Conservation (phyloP, 2,329 filamentous ascomycete species). For the Mycosphaerelloides madeirae region DNA sequence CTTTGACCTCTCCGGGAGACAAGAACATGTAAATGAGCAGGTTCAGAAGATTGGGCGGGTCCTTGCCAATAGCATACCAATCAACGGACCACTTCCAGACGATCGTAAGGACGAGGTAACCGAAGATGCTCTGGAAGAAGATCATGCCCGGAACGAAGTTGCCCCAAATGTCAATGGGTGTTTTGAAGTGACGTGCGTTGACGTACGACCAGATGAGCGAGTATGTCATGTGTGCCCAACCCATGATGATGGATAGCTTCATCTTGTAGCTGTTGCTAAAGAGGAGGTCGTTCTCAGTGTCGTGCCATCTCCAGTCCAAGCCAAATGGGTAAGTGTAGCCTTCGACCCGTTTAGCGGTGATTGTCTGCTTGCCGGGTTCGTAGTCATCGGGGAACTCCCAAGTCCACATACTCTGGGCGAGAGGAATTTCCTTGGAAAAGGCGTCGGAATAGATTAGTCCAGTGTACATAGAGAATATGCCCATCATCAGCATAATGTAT, state of each 20-base stretch:
- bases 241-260: constrained; percentile 97
- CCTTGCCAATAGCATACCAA: constrained; percentile 64
- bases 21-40: constrained; percentile 99
- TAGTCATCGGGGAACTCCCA: constrained; percentile 64
- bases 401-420: constrained; percentile 87
- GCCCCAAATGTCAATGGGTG: constrained; percentile 90
- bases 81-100: constrained; percentile 96
- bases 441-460: constrained; percentile 96
- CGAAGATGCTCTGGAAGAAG: constrained; percentile 98
- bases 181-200: constrained; percentile 93
- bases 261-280: constrained; percentile 99
- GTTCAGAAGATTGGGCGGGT: constrained; percentile 86
- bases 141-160: constrained; percentile 99
- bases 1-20: constrained; percentile 69
- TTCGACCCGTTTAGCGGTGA: constrained; percentile 61
- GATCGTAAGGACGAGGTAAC: constrained; percentile 89
- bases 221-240: constrained; percentile 99
- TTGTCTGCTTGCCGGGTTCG: constrained; percentile 41
- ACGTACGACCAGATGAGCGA: constrained; percentile 88
- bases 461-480: constrained; percentile 92
- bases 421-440: constrained; percentile 86
- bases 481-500: constrained; percentile 98
- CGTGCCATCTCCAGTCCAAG: constrained; percentile 94
- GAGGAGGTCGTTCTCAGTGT: constrained; percentile 86
- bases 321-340: constrained; percentile 92